Evolutionary conservation across 495 filamentous ascomycete genomes (phyloP), one percentile per base, ranked within the genome.

Genomic region (Neurospora sp.): DNA sequence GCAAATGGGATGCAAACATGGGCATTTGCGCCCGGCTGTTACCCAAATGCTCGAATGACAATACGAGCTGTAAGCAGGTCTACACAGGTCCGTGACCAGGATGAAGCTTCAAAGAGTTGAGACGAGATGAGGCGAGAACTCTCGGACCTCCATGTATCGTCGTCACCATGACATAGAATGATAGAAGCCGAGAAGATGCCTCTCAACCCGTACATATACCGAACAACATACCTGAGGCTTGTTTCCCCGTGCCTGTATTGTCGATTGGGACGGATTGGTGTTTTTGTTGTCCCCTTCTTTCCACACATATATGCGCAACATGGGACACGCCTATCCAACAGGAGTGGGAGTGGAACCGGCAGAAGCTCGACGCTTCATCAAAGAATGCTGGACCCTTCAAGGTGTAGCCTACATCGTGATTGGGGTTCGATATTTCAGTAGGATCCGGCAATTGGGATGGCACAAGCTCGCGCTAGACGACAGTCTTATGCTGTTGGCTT

Each of bases 401-500:
- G 78, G 77, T 7, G 35, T 72, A 18, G 76, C 79, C 1, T 81
- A 81, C 41, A 9, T 80, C 37, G 72, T 80, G 20, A 69, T 79
- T 14, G 72, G 39, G 20, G 75, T 80, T 16, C 76, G 79, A 4
- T 81, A 80, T 27, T 80, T 70, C 41, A 80, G 46, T 69, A 71
- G 75, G 62, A 72, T 80, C 39, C 39, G 59, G 8, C 74, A 71
- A 23, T 11, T 79, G 66, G 79, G 79, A 74, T 80, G 78, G 78
- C 39, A 38, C 5, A 70, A 74, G 18, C 73, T 81, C 4, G 71
- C 76, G 16, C 76, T 73, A 77, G 88, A 90, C 77, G 88, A 89
- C 75, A 83, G 83, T 74, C 66, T 90, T 12, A 90, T 90, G 86
- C 70, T 86, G 31, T 9, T 89, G 38, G 87, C 86, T 1, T 77